These are phyloP conservation scores for Coniophora puteana DNA, from an alignment of 1,284 basidiomycete genomes.

Conservation along the genomic window DNA sequence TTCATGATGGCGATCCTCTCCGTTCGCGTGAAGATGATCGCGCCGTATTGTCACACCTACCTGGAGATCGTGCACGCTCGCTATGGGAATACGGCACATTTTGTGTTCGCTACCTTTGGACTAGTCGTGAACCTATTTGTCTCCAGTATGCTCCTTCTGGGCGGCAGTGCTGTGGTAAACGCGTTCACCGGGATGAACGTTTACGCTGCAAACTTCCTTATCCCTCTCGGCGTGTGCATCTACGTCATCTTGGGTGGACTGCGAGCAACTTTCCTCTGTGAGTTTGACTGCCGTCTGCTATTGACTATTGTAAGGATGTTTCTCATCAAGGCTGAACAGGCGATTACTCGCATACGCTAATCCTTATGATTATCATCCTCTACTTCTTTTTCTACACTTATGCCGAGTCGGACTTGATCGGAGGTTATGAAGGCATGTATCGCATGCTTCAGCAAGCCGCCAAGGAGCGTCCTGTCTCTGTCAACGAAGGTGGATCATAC, in stretches of 20 bases:
- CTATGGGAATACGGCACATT: conserved; percentile 35
- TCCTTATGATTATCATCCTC: conserved; percentile 30
- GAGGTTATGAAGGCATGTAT: conserved; percentile 27
- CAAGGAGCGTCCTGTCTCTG: conserved; percentile 25
- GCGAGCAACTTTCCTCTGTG: conserved; percentile 40
- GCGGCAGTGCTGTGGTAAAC: conserved; percentile 61
- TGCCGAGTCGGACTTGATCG: conserved; percentile 23
- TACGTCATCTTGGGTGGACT: conserved; percentile 55
- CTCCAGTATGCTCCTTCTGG: conserved; percentile 56
- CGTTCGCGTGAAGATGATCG: conserved; percentile 44
- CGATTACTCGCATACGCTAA: conserved; percentile 31
- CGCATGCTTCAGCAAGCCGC: conserved; percentile 27
- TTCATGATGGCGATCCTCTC: conserved; percentile 38
- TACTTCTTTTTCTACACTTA: conserved; percentile 28
- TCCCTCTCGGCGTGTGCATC: conserved; percentile 50
- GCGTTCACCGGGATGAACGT: conserved; percentile 53
- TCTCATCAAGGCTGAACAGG: conserved; percentile 9
- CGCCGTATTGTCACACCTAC: conserved; percentile 56
- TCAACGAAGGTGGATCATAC: conserved; percentile 36
- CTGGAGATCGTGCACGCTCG: conserved; percentile 74
- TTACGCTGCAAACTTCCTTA: conserved; percentile 62
- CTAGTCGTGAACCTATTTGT: conserved; percentile 64
- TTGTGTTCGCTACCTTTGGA: conserved; percentile 25
- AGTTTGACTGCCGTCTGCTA: conserved; percentile 16
- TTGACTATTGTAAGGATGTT: conserved; percentile 6